Conservation (phyloP, 345 rosid genomes). For the Kernera saxatilis region DNA sequence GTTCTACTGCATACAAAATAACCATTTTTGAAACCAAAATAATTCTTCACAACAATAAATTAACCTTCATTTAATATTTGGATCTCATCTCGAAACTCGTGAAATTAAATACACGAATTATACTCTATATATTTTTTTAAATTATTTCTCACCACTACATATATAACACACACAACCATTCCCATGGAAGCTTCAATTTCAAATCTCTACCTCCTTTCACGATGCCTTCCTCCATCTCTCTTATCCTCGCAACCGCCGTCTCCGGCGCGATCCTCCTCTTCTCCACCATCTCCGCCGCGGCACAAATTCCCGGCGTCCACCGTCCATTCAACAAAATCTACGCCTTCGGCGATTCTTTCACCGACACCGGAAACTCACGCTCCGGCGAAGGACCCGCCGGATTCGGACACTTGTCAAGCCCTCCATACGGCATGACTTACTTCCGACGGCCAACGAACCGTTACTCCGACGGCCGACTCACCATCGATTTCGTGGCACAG, state of each 20-base stretch:
- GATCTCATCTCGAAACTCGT: background rate
- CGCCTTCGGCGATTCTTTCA: conserved; percentile 91
- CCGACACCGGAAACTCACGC: conserved; percentile 91
- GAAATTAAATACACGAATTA: background rate
- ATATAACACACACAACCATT: conserved; percentile 3
- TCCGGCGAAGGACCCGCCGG: conserved; percentile 63
- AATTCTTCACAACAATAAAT: background rate
- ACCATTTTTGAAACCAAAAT: too few species aligned
- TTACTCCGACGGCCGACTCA: conserved; percentile 84
- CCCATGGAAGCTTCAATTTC: background rate
- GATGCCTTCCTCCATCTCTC: conserved; percentile 20
- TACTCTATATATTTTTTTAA: too few species aligned
- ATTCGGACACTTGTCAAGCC: conserved; percentile 69
- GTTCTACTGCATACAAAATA: too few species aligned
- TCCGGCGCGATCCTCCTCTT: conserved; percentile 19
- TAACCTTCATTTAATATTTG: background rate
- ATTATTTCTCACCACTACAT: background rate
- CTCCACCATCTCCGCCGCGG: conserved; percentile 3
- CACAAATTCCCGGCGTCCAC: background rate
- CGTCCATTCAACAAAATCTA: conserved; percentile 65
- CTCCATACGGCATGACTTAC: conserved; percentile 75
- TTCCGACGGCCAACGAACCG: conserved; percentile 81
- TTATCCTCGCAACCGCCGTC: conserved; percentile 17
- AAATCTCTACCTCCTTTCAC: conserved; percentile 14
- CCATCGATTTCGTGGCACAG: conserved; percentile 78